Conservation (phyloP, 1,139 yeast species). For the Blastobotrys proliferans region DNA sequence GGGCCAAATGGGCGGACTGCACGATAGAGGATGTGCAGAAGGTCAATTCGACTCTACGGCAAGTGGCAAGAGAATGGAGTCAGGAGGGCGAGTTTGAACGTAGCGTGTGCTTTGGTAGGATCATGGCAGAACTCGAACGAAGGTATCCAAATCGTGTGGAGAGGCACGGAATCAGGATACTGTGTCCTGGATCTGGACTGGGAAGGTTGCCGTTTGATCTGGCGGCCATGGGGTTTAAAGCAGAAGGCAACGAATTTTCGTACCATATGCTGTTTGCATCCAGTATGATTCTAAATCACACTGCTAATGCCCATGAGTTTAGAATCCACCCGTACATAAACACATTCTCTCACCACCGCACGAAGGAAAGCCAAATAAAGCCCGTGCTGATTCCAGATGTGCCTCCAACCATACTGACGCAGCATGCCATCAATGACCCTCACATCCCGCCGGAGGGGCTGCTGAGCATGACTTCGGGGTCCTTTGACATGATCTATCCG, state of each 20-base stretch:
- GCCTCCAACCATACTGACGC: conserved; percentile 26
- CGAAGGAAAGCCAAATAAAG: conserved; percentile 51
- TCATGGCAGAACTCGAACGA: conserved; percentile 44
- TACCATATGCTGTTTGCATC: conserved; percentile 76
- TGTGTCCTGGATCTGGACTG: conserved; percentile 82
- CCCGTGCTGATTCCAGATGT: conserved; percentile 43
- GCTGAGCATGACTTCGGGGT: conserved; percentile 78
- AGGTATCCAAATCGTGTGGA: conserved; percentile 39
- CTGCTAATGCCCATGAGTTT: conserved; percentile 51
- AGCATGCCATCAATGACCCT: conserved; percentile 34
- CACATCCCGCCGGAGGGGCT: conserved; percentile 45
- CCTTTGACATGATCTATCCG: conserved; percentile 74
- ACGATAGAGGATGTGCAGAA: conserved; percentile 52
- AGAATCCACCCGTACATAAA: conserved; percentile 69
- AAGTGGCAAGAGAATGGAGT: conserved; percentile 75
- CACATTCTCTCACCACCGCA: conserved; percentile 64
- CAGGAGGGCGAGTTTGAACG: conserved; percentile 57
- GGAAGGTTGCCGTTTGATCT: conserved; percentile 76
- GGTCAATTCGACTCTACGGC: conserved; percentile 58
- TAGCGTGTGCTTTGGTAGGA: conserved; percentile 41
- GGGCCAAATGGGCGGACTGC: conserved; percentile 46
- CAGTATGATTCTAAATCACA: conserved; percentile 56
- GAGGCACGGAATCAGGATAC: conserved; percentile 39
- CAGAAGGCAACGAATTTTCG: conserved; percentile 85
- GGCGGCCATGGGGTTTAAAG: conserved; percentile 60